These are phyloP conservation scores for Annulohypoxylon moriforme DNA, from an alignment of 495 filamentous ascomycete genomes.

Conservation along the genomic window DNA sequence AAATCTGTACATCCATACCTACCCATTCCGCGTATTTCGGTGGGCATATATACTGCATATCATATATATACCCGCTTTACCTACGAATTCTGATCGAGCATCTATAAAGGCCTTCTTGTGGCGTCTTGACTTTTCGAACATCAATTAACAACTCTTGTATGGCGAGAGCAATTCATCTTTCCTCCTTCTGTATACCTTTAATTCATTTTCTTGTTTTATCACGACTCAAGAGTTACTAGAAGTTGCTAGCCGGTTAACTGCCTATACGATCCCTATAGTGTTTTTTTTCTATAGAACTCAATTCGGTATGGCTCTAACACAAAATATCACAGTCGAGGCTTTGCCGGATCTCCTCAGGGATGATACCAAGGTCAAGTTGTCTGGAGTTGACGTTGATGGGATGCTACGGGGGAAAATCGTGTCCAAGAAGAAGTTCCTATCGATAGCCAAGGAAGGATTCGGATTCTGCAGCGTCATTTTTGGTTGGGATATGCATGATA, in stretches of 20 bases:
- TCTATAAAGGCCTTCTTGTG: neutral
- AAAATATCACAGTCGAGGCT: conserved; percentile 66
- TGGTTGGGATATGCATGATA: conserved; percentile 98
- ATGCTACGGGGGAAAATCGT: conserved; percentile 92
- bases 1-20: neutral
- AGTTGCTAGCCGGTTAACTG: neutral
- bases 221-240: neutral
- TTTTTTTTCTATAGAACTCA: neutral
- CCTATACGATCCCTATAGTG: conserved; percentile 1
- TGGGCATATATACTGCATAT: neutral
- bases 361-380: conserved; percentile 91
- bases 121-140: neutral
- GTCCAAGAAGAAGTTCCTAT: conserved; percentile 95
- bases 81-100: neutral
- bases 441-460: conserved; percentile 83
- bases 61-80: conserved; percentile 4
- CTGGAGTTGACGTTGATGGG: conserved; percentile 92
- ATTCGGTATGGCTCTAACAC: conserved; percentile 34
- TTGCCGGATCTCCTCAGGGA: conserved; percentile 73
- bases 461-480: conserved; percentile 98
- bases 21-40: neutral
- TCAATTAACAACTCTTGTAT: conserved; percentile 15
- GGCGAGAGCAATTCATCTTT: conserved; percentile 18
- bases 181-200: neutral
- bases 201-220: neutral